phyloP scores from a whole-genome alignment of 2,329 filamentous ascomycete genomes.

The Bipolaris sorokiniana region DNA sequence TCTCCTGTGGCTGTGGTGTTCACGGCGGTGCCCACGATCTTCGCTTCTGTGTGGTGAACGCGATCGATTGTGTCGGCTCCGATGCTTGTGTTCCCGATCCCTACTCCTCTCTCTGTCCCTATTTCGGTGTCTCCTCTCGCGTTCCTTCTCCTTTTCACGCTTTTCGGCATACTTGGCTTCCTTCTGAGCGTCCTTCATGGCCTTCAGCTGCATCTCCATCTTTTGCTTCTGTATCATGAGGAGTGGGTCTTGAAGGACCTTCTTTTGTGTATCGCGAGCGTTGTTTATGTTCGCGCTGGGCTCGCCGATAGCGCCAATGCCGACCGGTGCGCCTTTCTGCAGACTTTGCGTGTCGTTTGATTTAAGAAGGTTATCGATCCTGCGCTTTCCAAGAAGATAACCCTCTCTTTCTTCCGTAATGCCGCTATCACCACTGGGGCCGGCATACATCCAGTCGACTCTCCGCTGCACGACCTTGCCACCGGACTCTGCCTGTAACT shows the following conservation, averaged over 20 bases:
- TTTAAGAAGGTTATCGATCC: conserved; percentile 86
- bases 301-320: conserved; percentile 59
- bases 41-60: conserved; percentile 45
- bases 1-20: conserved; percentile 26
- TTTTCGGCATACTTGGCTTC: conserved; percentile 47
- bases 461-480: conserved; percentile 79
- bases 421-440: conserved; percentile 73
- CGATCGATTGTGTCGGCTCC: conserved; percentile 43
- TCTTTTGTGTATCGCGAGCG: conserved; percentile 78
- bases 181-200: conserved; percentile 61
- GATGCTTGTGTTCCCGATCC: conserved; percentile 27
- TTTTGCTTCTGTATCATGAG: conserved; percentile 93
- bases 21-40: conserved; percentile 25
- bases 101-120: conserved; percentile 40
- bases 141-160: conserved; percentile 44
- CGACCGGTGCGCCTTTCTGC: conserved; percentile 65
- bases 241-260: conserved; percentile 89
- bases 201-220: conserved; percentile 63
- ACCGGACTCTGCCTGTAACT: conserved; percentile 79
- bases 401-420: conserved; percentile 86
- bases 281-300: conserved; percentile 66
- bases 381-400: conserved; percentile 88
- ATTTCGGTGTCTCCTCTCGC: conserved; percentile 57
- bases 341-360: conserved; percentile 72
- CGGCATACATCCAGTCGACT: conserved; percentile 98